Evolutionary conservation across 2,329 filamentous ascomycete species (phyloP).

Genomic region (Thermothelomyces thermophilus): DNA sequence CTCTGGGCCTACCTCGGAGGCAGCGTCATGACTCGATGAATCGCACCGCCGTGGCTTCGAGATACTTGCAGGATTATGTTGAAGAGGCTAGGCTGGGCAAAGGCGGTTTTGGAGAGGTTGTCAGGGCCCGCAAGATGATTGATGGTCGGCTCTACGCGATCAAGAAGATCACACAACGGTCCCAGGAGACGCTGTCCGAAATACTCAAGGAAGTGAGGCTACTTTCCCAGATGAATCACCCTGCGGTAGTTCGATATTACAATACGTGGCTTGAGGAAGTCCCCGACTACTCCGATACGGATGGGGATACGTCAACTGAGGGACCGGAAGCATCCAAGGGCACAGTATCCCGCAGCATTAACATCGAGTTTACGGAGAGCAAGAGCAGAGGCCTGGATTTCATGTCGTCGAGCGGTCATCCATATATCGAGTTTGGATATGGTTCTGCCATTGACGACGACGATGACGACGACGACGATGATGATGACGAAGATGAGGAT

Average conservation of each 20-base stretch:
- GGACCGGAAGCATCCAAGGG: constrained; percentile 32
- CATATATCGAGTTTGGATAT: constrained; percentile 64
- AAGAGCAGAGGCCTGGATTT: constrained; percentile 77
- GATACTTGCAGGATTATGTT: constrained; percentile 84
- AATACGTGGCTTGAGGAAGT: constrained; percentile 88
- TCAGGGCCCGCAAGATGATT: constrained; percentile 89
- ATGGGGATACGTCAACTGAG: constrained; percentile 51
- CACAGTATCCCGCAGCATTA: constrained; percentile 34
- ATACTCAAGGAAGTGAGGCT: constrained; percentile 80
- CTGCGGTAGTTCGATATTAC: constrained; percentile 80
- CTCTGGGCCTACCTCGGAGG: constrained; percentile 40
- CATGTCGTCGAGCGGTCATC: constrained; percentile 77
- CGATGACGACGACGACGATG: constrained; percentile 36
- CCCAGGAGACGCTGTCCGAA: constrained; percentile 71
- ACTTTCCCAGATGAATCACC: constrained; percentile 87
- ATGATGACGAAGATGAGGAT: constrained; percentile 41
- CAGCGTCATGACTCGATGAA: constrained; percentile 57
- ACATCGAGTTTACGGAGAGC: constrained; percentile 60
- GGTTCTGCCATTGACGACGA: constrained; percentile 30
- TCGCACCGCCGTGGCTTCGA: constrained; percentile 51
- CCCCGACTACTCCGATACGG: constrained; percentile 42
- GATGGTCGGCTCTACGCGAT: constrained; percentile 92
- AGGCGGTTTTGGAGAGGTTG: constrained; percentile 92
- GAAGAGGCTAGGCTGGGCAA: constrained; percentile 85
- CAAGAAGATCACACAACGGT: constrained; percentile 88